Evolutionary conservation across 2,329 filamentous ascomycete genomes (phyloP).

Genomic region (Parastagonospora nodorum): DNA sequence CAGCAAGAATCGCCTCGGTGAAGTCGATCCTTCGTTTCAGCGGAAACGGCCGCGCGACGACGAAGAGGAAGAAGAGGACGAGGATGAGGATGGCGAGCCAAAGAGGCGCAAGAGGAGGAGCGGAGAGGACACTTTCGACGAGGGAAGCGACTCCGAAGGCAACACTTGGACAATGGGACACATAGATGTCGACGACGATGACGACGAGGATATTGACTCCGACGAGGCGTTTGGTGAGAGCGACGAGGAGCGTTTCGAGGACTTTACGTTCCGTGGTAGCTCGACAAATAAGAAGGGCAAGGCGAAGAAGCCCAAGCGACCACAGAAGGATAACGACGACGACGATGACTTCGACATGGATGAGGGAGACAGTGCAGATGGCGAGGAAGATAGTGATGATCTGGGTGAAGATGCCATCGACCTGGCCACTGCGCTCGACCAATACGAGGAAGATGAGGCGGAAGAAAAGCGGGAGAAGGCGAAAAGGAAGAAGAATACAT

Average conservation of each 20-base stretch:
- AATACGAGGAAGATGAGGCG: slow-evolving; percentile 45
- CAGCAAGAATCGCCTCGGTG: slow-evolving; percentile 63
- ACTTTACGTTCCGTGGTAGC: slow-evolving; percentile 70
- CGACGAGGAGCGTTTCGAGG: slow-evolving; percentile 83
- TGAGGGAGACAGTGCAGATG: slow-evolving; percentile 52
- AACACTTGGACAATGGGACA: slow-evolving; percentile 83
- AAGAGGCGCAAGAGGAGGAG: slow-evolving; percentile 38
- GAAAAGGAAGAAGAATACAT: slow-evolving; percentile 48
- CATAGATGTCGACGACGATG: slow-evolving; percentile 62
- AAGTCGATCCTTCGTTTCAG: slow-evolving; percentile 52
- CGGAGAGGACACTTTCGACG: slow-evolving; percentile 63
- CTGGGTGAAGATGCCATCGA: slow-evolving; percentile 68
- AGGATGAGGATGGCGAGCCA: slow-evolving; percentile 34
- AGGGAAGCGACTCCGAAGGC: slow-evolving; percentile 82
- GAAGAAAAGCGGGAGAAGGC: slow-evolving; percentile 30
- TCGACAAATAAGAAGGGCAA: slow-evolving; percentile 57
- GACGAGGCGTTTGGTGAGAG: slow-evolving; percentile 88
- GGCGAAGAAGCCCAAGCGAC: slow-evolving; percentile 43
- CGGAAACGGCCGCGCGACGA: slow-evolving; percentile 53
- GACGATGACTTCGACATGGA: slow-evolving; percentile 54
- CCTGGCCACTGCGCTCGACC: slow-evolving; percentile 65
- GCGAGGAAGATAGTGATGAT: slow-evolving; percentile 63
- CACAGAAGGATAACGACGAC: slow-evolving; percentile 25
- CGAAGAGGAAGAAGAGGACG: slow-evolving; percentile 53
- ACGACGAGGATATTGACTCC: slow-evolving; percentile 72